These are phyloP conservation scores for Phaeoacremonium minimum DNA, from an alignment of 2,329 filamentous ascomycete genomes.

Conservation along the genomic window DNA sequence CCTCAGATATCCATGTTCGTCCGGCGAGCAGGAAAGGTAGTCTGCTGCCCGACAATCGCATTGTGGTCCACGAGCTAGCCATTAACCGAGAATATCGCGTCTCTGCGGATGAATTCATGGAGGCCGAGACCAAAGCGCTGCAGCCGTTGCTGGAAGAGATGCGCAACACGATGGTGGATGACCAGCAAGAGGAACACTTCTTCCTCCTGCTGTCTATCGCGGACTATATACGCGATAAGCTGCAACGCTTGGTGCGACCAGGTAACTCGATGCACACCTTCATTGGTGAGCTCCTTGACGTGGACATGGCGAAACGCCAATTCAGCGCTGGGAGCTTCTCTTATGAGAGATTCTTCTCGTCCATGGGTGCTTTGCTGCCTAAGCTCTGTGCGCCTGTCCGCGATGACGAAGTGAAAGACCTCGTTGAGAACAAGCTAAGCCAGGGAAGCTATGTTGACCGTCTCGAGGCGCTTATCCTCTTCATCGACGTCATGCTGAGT, in stretches of 20 bases:
- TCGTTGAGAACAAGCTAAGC: conserved; percentile 58
- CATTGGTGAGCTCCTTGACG: conserved; percentile 72
- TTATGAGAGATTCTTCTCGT: conserved; percentile 74
- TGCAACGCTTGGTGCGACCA: conserved; percentile 66
- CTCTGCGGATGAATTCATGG: conserved; percentile 55
- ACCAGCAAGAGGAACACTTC: conserved; percentile 61
- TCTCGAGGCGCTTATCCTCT: conserved; percentile 68
- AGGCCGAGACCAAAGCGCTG: conserved; percentile 46
- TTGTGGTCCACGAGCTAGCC: conserved; percentile 74
- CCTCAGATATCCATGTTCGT: conserved; percentile 16
- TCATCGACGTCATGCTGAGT: conserved; percentile 73
- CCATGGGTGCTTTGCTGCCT: conserved; percentile 70
- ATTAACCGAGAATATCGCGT: conserved; percentile 77
- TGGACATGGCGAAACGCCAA: conserved; percentile 65
- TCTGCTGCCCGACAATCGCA: conserved; percentile 67
- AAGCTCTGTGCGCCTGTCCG: conserved; percentile 77
- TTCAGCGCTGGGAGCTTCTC: conserved; percentile 71
- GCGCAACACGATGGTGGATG: conserved; percentile 61
- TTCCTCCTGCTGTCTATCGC: conserved; percentile 67
- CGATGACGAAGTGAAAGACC: conserved; percentile 68
- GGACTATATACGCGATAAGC: conserved; percentile 65
- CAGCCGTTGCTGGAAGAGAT: conserved; percentile 51
- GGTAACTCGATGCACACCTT: conserved; percentile 71
- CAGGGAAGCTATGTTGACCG: conserved; percentile 68
- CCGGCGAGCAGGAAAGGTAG: conserved; percentile 7